These are phyloP conservation scores for Lichtheimia corymbifera DNA, from an alignment of 371 early-diverging fungal species.

Conservation along the genomic window DNA sequence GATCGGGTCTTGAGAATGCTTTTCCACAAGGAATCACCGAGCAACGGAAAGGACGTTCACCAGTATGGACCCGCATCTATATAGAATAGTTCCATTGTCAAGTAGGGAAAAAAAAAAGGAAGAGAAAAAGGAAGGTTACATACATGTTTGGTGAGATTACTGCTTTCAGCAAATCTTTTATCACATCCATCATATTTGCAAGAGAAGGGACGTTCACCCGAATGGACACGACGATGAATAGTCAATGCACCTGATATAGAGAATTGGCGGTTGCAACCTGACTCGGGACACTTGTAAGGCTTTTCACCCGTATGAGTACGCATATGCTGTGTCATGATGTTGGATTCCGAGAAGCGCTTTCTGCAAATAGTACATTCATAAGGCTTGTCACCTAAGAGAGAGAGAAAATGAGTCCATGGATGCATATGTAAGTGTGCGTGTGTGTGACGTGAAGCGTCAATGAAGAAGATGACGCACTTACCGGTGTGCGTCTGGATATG, in stretches of 20 bases:
- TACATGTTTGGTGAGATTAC: constrained; percentile 82
- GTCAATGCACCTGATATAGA: constrained; percentile 72
- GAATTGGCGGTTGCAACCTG: constrained; percentile 73
- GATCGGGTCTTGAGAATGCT: constrained; percentile 73
- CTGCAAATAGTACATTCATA: constrained; percentile 77
- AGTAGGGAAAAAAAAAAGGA: neutral
- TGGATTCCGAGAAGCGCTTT: constrained; percentile 82
- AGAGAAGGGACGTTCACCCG: constrained; percentile 74
- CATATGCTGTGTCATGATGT: constrained; percentile 82
- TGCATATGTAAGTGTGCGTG: neutral
- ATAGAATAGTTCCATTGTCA: neutral
- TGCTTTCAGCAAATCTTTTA: constrained; percentile 75
- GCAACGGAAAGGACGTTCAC: constrained; percentile 68
- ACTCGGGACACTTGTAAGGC: constrained; percentile 77
- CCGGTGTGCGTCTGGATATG: constrained; percentile 84
- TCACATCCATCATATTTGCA: constrained; percentile 76
- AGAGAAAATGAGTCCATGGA: neutral
- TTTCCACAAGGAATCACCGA: constrained; percentile 63
- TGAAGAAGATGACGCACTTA: constrained; percentile 4
- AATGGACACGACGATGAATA: constrained; percentile 67
- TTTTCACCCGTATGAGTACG: constrained; percentile 86
- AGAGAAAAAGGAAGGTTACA: constrained; percentile 8
- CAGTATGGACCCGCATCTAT: constrained; percentile 70
- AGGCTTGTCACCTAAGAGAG: constrained; percentile 73
- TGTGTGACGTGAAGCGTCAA: constrained; percentile 16